Base-by-base conservation (phyloP, 2,329 filamentous ascomycete genomes). In the Colletotrichum endophyticum region DNA sequence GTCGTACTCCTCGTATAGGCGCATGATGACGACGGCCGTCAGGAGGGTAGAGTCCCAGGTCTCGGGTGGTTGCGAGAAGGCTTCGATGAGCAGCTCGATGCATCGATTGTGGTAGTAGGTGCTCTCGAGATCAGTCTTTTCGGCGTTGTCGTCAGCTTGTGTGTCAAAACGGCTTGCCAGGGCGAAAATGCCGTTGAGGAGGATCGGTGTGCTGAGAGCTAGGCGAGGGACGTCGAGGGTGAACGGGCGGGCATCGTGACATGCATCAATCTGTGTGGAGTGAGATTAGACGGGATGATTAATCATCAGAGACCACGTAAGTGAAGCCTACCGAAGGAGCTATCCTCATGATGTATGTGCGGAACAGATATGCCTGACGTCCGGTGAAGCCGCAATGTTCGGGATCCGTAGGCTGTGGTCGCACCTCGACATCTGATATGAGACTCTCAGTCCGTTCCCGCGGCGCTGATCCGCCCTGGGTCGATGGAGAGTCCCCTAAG, bases 11-110 rank as follows among this genome's bases (percentile, higher is more conserved):
- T 89, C 88, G 70, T 89, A 88, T 7, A 89, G 82, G 0, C 88
- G 85, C 25, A 89, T 80, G 8, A 89, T 84, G 11, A 89, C 88
- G 1, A 90, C 87, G 0, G 88, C 87, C 1, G 87, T 84, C 1
- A 90, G 81, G 4, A 89, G 84, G 19, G 86, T 87, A 36, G 88
- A 88, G 64, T 88, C 86, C 78, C 86, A 88, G 2, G 84, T 84
- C 2, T 85, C 82, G 16, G 84, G 82, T 0, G 87, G 85, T 44
- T 84, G 83, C 9, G 86, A 84, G 16, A 89, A 82, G 3, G 86
- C 85, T 13, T 85, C 81, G 4, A 89, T 89, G 7, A 90, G 83
- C 13, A 88, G 80, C 70, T 87, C 84, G 12, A 89, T 81, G 73
- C 87, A 89, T 67, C 86, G 82, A 25, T 86, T 85, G 49, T 88